Conservation (phyloP, 2,329 filamentous ascomycete genomes). For the Aspergillus eucalypticola region DNA sequence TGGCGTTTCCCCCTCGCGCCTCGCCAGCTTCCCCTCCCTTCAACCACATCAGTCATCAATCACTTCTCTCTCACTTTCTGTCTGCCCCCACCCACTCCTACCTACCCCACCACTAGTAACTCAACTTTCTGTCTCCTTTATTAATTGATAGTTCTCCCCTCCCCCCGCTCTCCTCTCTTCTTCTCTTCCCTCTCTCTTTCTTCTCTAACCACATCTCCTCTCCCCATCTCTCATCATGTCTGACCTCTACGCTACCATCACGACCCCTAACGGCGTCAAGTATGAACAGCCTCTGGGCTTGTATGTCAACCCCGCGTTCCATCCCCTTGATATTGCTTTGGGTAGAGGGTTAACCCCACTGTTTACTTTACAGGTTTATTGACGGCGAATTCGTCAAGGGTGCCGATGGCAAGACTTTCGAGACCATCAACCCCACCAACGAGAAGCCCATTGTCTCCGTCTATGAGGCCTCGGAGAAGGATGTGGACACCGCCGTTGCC, state of each 20-base stretch:
- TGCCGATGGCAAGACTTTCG: conserved; percentile 84
- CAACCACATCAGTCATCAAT: too few relatives aligned
- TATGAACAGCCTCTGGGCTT: conserved; percentile 43
- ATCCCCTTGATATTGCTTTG: neutral
- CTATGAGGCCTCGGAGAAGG: conserved; percentile 80
- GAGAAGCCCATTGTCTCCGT: conserved; percentile 85
- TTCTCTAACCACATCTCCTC: neutral
- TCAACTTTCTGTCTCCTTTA: neutral
- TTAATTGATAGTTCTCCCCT: neutral
- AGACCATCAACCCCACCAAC: conserved; percentile 84
- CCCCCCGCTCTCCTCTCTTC: neutral
- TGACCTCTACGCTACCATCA: conserved; percentile 35
- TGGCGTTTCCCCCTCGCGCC: neutral
- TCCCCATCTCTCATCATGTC: conserved; percentile 19
- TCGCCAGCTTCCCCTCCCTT: neutral
- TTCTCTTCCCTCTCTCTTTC: conserved; percentile 2
- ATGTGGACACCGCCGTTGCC: conserved; percentile 71
- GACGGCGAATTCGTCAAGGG: conserved; percentile 65
- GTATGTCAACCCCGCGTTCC: conserved; percentile 24
- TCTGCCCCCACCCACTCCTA: neutral
- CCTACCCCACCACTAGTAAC: neutral
- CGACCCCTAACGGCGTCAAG: conserved; percentile 36
- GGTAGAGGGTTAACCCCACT: neutral
- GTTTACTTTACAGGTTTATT: conserved; percentile 43
- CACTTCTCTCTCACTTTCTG: neutral